Evolutionary conservation across 2,329 filamentous ascomycete genomes (phyloP).

Genomic region (Pseudogymnoascus sp.): DNA sequence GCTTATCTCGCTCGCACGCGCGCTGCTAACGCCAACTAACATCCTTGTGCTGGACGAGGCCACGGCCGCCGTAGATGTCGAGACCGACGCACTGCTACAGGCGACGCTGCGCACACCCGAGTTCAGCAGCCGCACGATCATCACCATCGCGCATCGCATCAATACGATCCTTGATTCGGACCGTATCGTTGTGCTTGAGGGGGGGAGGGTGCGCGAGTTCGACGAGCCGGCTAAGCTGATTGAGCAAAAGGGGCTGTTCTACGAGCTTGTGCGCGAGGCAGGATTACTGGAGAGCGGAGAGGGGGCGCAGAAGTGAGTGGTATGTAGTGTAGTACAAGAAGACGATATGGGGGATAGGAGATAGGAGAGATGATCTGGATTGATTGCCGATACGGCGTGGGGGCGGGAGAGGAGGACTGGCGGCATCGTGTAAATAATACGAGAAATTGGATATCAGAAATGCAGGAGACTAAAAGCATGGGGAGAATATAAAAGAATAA

Average conservation of each 20-base stretch:
- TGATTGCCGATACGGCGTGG: constrained; percentile 1
- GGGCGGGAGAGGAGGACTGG: background rate
- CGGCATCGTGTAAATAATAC: background rate
- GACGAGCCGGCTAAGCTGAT: constrained; percentile 76
- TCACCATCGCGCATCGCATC: constrained; percentile 96
- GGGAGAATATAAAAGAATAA: background rate
- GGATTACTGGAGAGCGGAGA: constrained; percentile 46
- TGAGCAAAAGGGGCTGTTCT: constrained; percentile 70
- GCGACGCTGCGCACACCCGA: constrained; percentile 53
- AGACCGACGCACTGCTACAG: constrained; percentile 62
- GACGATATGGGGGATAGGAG: background rate
- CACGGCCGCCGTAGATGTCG: constrained; percentile 66
- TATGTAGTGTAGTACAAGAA: background rate
- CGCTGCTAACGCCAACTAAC: constrained; percentile 89
- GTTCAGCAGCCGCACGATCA: constrained; percentile 90
- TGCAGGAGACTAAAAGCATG: background rate
- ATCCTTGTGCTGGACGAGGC: constrained; percentile 96
- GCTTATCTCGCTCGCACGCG: constrained; percentile 85
- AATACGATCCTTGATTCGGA: constrained; percentile 91
- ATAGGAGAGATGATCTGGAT: background rate
- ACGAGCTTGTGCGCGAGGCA: constrained; percentile 84
- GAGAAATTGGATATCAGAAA: constrained; percentile 8
- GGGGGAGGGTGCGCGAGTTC: constrained; percentile 85
- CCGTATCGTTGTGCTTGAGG: constrained; percentile 86
- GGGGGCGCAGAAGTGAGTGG: background rate